These are phyloP conservation scores for Solanum paucissectum DNA, from an alignment of 257 asterid genomes.

Conservation along the genomic window DNA sequence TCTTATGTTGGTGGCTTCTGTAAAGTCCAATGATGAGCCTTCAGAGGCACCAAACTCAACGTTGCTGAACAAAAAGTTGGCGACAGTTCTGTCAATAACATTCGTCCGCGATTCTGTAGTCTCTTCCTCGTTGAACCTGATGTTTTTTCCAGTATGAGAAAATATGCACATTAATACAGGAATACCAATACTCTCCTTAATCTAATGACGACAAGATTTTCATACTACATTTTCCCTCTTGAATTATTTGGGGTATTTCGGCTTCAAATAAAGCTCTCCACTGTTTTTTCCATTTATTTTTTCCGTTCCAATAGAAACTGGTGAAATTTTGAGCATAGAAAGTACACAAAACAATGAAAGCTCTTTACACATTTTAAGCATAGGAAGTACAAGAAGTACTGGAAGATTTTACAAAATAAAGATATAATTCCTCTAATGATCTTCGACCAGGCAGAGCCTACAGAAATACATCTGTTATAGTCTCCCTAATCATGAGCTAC, in stretches of 20 bases:
- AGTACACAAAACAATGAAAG: background rate
- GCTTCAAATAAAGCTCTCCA: background rate
- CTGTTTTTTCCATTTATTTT: background rate
- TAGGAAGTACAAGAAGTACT: background rate
- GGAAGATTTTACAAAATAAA: background rate
- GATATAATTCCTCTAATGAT: background rate
- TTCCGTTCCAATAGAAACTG: background rate
- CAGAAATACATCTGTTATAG: background rate
- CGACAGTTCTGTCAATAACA: conserved; percentile 38
- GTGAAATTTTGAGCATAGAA: background rate
- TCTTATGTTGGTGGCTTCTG: background rate
- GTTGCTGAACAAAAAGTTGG: conserved; percentile 29
- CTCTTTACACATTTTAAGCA: background rate
- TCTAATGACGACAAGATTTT: background rate
- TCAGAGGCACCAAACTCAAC: background rate
- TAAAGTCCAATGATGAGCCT: conserved; percentile 9
- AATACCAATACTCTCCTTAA: background rate
- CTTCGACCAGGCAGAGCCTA: background rate
- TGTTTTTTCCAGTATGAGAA: background rate
- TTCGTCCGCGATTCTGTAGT: conserved; percentile 6
- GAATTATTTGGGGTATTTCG: background rate
- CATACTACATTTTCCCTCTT: background rate
- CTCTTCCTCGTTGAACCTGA: conserved; percentile 1
- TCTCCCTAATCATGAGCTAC: background rate
- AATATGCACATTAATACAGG: background rate